Conservation (phyloP, 345 rosid genomes). For the Alliaria petiolata region DNA sequence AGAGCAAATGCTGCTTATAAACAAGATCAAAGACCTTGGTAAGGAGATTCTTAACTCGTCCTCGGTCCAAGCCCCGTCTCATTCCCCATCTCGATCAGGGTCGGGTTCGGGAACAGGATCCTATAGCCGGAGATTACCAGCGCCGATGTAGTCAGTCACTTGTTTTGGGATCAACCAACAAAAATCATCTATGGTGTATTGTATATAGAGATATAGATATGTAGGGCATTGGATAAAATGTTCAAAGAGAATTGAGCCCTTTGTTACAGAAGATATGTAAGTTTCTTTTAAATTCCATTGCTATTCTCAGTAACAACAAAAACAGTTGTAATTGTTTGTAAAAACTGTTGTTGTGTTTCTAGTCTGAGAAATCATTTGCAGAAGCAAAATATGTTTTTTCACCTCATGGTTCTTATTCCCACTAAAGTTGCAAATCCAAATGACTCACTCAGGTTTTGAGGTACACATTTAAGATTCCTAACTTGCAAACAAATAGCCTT, state of each 20-base stretch:
- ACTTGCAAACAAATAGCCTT: background rate
- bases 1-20: conserved; percentile 72
- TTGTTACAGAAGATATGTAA: conserved; percentile 17
- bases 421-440: background rate
- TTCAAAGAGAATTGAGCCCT: conserved; percentile 14
- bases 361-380: background rate
- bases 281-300: conserved; percentile 2
- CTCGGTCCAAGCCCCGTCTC: conserved; percentile 29
- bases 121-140: conserved; percentile 43
- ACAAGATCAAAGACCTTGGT: conserved; percentile 91
- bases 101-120: conserved; percentile 22
- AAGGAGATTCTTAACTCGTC: conserved; percentile 66
- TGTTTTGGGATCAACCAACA: conserved; percentile 10
- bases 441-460: background rate
- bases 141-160: conserved; percentile 10
- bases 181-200: conserved; percentile 23
- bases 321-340: conserved; percentile 15
- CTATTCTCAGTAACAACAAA: conserved; percentile 1
- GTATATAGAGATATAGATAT: conserved; percentile 26
- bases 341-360: background rate
- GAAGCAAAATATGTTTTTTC: background rate
- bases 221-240: conserved; percentile 4
- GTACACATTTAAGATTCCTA: background rate
- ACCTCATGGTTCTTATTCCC: background rate
- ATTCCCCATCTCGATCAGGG: conserved; percentile 15